Conservation (phyloP, 331 rosid species). For the Malus hybrid region DNA sequence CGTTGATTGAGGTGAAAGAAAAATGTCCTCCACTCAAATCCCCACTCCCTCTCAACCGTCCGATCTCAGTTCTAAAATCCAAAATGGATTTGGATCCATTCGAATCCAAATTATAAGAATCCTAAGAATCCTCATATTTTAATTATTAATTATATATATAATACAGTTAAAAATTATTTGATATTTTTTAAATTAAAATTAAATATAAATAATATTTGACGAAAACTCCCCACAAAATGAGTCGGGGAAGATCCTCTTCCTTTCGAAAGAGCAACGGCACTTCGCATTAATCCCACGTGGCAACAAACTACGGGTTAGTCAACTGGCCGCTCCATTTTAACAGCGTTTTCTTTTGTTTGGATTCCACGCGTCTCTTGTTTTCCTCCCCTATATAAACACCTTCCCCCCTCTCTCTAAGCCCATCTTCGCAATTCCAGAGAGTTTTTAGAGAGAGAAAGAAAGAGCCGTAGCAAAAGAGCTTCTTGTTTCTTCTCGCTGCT, state of each 20-base stretch:
- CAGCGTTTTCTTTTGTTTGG: neutral
- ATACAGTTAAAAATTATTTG: too few species aligned
- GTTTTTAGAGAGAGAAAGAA: neutral
- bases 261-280: neutral
- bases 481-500: constrained; percentile 1
- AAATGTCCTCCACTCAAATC: neutral
- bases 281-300: neutral
- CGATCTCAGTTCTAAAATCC: neutral
- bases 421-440: constrained; percentile 9
- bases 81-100: too few species aligned
- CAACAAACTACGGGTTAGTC: neutral
- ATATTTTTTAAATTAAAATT: too few species aligned
- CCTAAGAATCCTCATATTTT: rapidly evolving
- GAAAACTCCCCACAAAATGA: too few species aligned
- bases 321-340: neutral
- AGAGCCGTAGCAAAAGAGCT: neutral
- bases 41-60: neutral
- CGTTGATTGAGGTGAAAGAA: neutral
- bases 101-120: rapidly evolving
- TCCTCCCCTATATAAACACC: neutral
- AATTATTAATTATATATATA: too few species aligned
- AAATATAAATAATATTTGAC: too few species aligned
- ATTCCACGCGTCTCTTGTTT: neutral
- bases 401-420: neutral
- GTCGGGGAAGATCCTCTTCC: too few species aligned